A percentile compares a stretch with the other conserved stretches of the same genome.
phyloP scores from a whole-genome alignment of 768 basidiomycete genomes.

The Leccinum obscurum region DNA sequence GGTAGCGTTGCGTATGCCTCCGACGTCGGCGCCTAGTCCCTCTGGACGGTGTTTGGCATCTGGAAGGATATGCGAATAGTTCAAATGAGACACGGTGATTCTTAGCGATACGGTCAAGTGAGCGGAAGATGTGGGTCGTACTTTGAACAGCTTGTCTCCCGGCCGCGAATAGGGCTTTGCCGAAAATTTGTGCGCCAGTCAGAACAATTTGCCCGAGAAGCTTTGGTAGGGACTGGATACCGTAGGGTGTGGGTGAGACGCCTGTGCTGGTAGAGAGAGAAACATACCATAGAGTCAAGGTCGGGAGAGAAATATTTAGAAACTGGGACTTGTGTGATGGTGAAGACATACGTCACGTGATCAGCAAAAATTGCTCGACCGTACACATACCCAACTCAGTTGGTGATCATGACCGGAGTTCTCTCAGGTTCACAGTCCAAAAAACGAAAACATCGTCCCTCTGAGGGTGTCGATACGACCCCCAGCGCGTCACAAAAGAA shows the following conservation, averaged over 20 bases:
- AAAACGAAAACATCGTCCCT: slow-evolving; percentile 51
- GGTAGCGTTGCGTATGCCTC: slow-evolving; percentile 72
- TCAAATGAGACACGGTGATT: not conserved
- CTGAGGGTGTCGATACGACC: slow-evolving; percentile 18
- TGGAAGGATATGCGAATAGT: slow-evolving; percentile 30
- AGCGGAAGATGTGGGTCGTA: slow-evolving; percentile 40
- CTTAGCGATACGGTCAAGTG: slow-evolving; percentile 4
- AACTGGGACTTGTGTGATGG: not conserved
- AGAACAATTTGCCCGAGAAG: slow-evolving; percentile 77
- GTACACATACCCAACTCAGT: not conserved
- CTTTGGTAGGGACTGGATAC: slow-evolving; percentile 70
- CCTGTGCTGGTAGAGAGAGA: not conserved
- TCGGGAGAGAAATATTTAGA: not conserved
- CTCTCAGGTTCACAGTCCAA: slow-evolving; percentile 30
- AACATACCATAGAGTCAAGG: slow-evolving; percentile 25
- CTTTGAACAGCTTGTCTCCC: slow-evolving; percentile 92
- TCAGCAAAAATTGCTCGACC: slow-evolving; percentile 8
- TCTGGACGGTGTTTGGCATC: slow-evolving; percentile 86
- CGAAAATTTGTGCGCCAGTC: slow-evolving; percentile 77
- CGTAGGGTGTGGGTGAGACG: slow-evolving; percentile 2
- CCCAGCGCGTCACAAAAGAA: slow-evolving; percentile 37
- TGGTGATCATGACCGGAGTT: slow-evolving; percentile 10
- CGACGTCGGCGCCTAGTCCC: slow-evolving; percentile 64
- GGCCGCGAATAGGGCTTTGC: slow-evolving; percentile 89
- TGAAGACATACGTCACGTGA: slow-evolving; percentile 21